Conservation (phyloP, 1,284 basidiomycete genomes). For the Cerioporus squamosus region DNA sequence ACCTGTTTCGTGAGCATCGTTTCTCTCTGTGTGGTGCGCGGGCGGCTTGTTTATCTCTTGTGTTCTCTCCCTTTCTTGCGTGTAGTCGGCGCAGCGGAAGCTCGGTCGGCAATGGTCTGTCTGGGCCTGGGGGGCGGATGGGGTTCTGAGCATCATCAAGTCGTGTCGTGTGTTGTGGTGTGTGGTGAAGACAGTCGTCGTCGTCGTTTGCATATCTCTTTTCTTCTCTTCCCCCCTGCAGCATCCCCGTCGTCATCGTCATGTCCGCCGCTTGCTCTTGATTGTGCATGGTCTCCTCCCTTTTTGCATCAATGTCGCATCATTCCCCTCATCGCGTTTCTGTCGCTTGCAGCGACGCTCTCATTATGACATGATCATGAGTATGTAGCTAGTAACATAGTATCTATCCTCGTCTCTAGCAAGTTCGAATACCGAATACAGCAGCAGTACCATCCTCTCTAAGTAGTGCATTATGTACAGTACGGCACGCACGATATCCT, state of each 20-base stretch:
- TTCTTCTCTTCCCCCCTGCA: background rate
- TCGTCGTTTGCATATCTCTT: background rate
- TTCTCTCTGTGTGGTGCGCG: slow-evolving; percentile 3
- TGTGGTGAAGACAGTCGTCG: background rate
- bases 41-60: slow-evolving; percentile 18
- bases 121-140: slow-evolving; percentile 7
- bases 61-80: background rate
- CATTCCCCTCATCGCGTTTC: background rate
- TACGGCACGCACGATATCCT: background rate
- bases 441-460: background rate
- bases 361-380: slow-evolving; percentile 13
- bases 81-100: slow-evolving; percentile 15
- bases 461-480: slow-evolving; percentile 6
- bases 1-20: slow-evolving; percentile 22
- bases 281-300: background rate
- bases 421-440: too few relatives aligned
- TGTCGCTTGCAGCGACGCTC: background rate
- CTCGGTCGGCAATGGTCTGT: background rate
- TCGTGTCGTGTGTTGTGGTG: background rate
- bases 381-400: slow-evolving; percentile 18
- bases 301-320: background rate
- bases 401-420: slow-evolving; percentile 1
- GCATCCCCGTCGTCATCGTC: background rate
- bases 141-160: slow-evolving; percentile 6
- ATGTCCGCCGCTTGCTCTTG: background rate